These are phyloP conservation scores for Plicaturopsis crispa DNA, from an alignment of 768 basidiomycete species.

Conservation along the genomic window DNA sequence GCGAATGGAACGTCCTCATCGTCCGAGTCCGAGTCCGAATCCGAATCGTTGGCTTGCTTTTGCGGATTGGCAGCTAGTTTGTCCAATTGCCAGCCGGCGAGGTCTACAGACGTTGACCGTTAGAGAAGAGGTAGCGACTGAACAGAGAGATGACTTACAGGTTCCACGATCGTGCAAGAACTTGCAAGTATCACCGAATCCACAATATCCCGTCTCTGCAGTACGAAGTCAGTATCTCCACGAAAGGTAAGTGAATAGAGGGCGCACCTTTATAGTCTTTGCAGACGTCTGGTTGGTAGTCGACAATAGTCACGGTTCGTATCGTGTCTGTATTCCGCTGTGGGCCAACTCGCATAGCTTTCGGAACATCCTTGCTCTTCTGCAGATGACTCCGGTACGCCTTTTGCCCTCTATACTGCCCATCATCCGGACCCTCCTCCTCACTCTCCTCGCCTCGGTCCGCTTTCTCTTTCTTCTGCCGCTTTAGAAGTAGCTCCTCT, in stretches of 20 bases:
- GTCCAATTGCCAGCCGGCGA: constrained; percentile 99
- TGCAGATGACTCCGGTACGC: constrained; percentile 77
- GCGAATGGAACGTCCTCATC: constrained; percentile 95
- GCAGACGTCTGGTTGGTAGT: constrained; percentile 99
- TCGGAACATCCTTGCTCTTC: constrained; percentile 78
- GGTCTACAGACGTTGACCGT: constrained; percentile 41
- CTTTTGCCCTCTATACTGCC: constrained; percentile 78
- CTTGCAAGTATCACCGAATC: constrained; percentile 98
- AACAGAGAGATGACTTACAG: constrained; percentile 43
- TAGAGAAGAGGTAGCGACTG: constrained; percentile 7
- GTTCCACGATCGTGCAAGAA: constrained; percentile 97
- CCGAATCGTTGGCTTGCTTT: constrained; percentile 35
- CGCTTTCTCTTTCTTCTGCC: constrained; percentile 46
- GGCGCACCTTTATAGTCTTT: constrained; percentile 96
- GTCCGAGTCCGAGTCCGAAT: constrained; percentile 63
- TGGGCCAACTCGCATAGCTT: constrained; percentile 81
- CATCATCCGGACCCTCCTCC: constrained; percentile 66
- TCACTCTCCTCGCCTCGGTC: constrained; percentile 49
- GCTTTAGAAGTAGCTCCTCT: constrained; percentile 68
- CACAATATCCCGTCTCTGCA: constrained; percentile 95
- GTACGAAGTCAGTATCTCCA: constrained; percentile 8
- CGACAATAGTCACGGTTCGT: constrained; percentile 88
- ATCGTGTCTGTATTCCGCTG: constrained; percentile 73
- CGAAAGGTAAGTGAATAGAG: constrained; percentile 1
- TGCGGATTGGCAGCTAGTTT: constrained; percentile 77